These are phyloP conservation scores for Carex pumila DNA, from an alignment of 176 grass and related monocot genomes.

Conservation along the genomic window DNA sequence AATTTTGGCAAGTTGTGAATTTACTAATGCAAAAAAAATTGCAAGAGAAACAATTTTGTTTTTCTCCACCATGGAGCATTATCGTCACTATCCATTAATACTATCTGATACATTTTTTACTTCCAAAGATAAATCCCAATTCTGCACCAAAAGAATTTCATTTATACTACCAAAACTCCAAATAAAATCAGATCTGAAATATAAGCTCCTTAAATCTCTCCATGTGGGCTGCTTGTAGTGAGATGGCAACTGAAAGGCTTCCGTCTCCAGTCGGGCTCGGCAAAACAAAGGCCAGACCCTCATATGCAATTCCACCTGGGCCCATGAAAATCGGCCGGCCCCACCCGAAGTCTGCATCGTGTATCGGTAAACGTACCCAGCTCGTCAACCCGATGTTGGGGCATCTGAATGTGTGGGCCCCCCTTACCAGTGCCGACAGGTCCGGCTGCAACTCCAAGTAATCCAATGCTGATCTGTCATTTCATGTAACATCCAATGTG, in stretches of 20 bases:
- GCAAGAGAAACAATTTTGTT: neutral
- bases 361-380: slow-evolving; percentile 81
- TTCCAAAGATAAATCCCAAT: neutral
- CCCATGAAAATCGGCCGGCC: slow-evolving; percentile 87
- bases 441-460: slow-evolving; percentile 74
- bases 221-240: slow-evolving; percentile 81
- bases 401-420: slow-evolving; percentile 75
- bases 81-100: neutral
- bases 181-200: slow-evolving; percentile 26
- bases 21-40: neutral
- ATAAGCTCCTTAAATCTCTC: slow-evolving; percentile 73
- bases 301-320: slow-evolving; percentile 67
- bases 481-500: neutral
- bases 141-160: neutral
- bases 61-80: neutral
- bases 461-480: slow-evolving; percentile 52
- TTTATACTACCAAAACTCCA: neutral
- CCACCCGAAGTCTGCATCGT: slow-evolving; percentile 80
- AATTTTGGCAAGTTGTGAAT: neutral
- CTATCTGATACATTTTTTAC: neutral
- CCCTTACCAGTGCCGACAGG: slow-evolving; percentile 55
- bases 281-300: slow-evolving; percentile 71
- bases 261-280: slow-evolving; percentile 55
- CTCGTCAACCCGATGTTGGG: slow-evolving; percentile 83
- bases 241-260: slow-evolving; percentile 65